Base-by-base conservation (phyloP, 805 yeast genomes). In the Candida railenensis region DNA sequence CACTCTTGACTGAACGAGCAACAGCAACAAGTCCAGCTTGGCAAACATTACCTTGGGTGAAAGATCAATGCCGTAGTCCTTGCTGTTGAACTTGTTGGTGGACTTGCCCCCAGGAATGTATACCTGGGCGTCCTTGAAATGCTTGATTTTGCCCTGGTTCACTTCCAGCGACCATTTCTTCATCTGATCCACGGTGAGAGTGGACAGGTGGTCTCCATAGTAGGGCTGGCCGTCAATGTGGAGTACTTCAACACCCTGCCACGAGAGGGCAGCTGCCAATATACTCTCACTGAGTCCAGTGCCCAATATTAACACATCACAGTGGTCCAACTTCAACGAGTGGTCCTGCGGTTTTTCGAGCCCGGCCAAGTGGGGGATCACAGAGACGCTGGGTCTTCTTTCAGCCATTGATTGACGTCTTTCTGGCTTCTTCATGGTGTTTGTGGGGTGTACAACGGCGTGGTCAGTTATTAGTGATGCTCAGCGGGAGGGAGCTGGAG, bases 221-320 rank as follows among this genome's bases (percentile, higher is more conserved):
- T 88, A 85, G 22, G 81, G 76, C 59, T 90, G 86, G 37, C 82
- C 73, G 63, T 94, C 99, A 25, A 94, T 81, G 61, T 94, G 99
- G 38, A 94, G 71, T 7, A 94, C 97, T 53, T 78, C 82, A n/a
- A 94, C 82, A n/a, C 99, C 99, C 57, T 89, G 96, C 98, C 99
- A 94, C 11, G 97, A 86, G 40, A 94, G 74, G 0, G 97, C 92
- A 11, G 97, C 96, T 0, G 98, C 97, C 42, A 90, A 67, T 11
- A 94, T 83, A 54, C 89, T 81, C 63, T 94, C 96, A 2, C 83
- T 85, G 37, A 94, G 73, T 3, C 98, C 98, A 0, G 99, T 92
- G 33, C 99, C 99, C 52, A 87, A 81, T 46, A 94, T 87, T 25
- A 94, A 74, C 12, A 94, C 96, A 61, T 94, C 99, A 55, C 89